Evolutionary conservation across 2,329 filamentous ascomycete species (phyloP), one percentile per base, ranked within the genome.

Genomic region (Trichoderma sp.): DNA sequence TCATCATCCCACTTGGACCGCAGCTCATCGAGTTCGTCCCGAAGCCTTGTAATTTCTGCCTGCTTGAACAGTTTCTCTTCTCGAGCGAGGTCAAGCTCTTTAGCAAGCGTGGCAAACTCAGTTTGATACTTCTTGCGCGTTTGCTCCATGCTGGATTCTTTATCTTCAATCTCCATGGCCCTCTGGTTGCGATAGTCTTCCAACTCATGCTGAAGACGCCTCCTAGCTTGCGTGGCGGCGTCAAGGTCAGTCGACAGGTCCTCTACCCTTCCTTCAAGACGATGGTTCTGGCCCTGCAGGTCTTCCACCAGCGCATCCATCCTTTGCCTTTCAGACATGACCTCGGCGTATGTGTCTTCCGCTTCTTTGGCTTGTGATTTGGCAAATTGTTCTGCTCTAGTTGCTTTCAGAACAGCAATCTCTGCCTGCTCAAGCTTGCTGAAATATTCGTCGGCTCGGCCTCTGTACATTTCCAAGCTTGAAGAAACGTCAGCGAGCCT

Each of bases 1-100:
- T 99, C 95, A 75, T 98, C 93, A 76, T 99, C 96, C 95, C 96
- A 98, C 82, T 98, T 98, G 74, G 90, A 94, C 73, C 96, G 90
- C 69, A 98, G 86, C 75, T 97, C 94, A 75, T 99, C 96, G 28
- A 98, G 89, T 80, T 99, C 96, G 77, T 98, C 95, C n/a, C 95
- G 91, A 65, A 99, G 86, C 55, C 93, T 90, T 18, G 91, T 87
- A 72, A 95, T 96, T 79, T 97, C 94, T 43, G 91, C 89, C 74
- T 96, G 93, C 87, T 86, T 95, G 86, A 83, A 97, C 81, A 84
- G 91, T 85, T 85, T 89, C 80, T 96, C 95, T 78, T 98, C 94
- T 43, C 96, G 91, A 74, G 97, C 94, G 70, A 97, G 87, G 77
- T 98, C 95, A 30, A 99, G 88, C 80, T 99, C 96, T 75, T 94